phyloP scores from a whole-genome alignment of 75 land plant genomes.

The Ceratopteris richardii region DNA sequence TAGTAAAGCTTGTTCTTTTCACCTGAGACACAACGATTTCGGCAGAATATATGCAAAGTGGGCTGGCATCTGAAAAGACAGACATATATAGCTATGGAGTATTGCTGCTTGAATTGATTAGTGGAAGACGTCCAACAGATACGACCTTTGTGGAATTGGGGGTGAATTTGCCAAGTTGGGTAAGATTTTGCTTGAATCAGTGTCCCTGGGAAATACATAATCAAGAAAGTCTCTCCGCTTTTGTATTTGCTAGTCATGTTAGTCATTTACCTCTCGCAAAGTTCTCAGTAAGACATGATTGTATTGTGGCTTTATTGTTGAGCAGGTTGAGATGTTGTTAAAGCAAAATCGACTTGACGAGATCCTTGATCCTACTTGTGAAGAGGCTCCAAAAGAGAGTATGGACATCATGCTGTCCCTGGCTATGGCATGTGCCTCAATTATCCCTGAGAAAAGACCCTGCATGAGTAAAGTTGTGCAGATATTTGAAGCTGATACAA shows the following conservation, averaged over 20 bases:
- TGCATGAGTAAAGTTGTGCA: slow-evolving; percentile 89
- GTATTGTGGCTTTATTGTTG: too few species aligned
- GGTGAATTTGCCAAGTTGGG: slow-evolving; percentile 83
- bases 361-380: slow-evolving; percentile 64
- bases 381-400: slow-evolving; percentile 64
- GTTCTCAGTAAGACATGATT: too few species aligned
- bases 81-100: slow-evolving; percentile 93
- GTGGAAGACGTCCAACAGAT: slow-evolving; percentile 83
- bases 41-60: slow-evolving; percentile 82
- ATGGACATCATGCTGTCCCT: slow-evolving; percentile 65
- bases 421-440: slow-evolving; percentile 65
- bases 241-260: neutral
- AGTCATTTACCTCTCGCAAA: neutral
- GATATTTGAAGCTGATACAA: slow-evolving; percentile 72
- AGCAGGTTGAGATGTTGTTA: slow-evolving; percentile 53
- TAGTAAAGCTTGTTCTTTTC: neutral
- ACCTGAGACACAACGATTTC: neutral
- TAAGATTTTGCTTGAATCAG: slow-evolving; percentile 21
- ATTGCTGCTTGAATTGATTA: slow-evolving; percentile 67
- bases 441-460: slow-evolving; percentile 76
- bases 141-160: slow-evolving; percentile 79
- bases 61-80: slow-evolving; percentile 84
- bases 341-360: slow-evolving; percentile 62
- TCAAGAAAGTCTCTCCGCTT: neutral
- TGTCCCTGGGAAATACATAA: neutral